A percentile compares a stretch with the other conserved stretches of the same genome.
phyloP scores from a whole-genome alignment of 495 filamentous ascomycete genomes.

The Aeminium ludgeri region DNA sequence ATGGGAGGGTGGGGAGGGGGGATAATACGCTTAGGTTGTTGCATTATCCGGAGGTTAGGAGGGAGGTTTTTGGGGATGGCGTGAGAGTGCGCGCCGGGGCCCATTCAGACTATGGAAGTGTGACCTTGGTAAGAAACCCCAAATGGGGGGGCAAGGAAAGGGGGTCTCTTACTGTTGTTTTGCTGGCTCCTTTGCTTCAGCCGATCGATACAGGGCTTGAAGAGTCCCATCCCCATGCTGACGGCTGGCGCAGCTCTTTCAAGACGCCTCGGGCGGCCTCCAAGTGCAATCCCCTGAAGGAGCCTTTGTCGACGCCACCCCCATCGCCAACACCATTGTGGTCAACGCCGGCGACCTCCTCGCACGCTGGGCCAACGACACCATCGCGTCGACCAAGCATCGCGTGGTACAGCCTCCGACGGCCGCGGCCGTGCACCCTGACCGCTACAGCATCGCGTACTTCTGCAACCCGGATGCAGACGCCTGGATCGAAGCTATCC shows the following conservation, averaged over 20 bases:
- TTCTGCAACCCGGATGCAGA: constrained; percentile 89
- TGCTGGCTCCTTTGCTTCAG: too few relatives aligned
- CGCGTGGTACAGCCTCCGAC: constrained; percentile 67
- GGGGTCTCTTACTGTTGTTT: too few relatives aligned
- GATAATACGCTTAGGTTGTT: constrained; percentile 82
- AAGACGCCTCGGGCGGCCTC: constrained; percentile 65
- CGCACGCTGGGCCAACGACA: constrained; percentile 79
- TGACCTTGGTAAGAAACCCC: constrained; percentile 5
- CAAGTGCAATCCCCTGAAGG: constrained; percentile 68
- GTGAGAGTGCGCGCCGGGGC: constrained; percentile 67
- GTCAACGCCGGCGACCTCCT: constrained; percentile 85
- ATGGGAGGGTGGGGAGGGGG: constrained; percentile 49
- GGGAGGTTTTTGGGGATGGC: constrained; percentile 45
- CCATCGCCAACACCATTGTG: constrained; percentile 68
- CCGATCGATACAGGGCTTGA: too few relatives aligned
- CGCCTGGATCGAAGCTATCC: constrained; percentile 63
- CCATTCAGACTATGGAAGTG: constrained; percentile 63
- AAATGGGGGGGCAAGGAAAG: too few relatives aligned
- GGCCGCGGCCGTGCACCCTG: constrained; percentile 35
- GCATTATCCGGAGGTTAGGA: constrained; percentile 63
- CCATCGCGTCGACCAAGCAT: constrained; percentile 75
- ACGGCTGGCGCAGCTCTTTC: constrained; percentile 75
- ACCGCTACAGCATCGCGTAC: constrained; percentile 52
- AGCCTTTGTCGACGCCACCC: constrained; percentile 66
- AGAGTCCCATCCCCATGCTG: constrained; percentile 28